A percentile compares a stretch with the other conserved stretches of the same genome.
Conservation (phyloP, 2,329 filamentous ascomycete genomes). For the Cercospora beticola region DNA sequence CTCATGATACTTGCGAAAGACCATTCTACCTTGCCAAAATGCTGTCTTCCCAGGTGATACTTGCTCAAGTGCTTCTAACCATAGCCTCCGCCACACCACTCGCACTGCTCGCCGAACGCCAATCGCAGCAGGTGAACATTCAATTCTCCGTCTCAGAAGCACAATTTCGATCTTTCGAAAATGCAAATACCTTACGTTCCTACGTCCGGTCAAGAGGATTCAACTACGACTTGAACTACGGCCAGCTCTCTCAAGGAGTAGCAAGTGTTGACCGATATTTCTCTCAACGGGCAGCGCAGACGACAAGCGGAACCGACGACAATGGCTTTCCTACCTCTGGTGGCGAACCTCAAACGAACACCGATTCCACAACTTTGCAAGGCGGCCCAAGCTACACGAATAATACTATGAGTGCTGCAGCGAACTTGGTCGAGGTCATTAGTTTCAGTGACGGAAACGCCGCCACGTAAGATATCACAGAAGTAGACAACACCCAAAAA, state of each 20-base stretch:
- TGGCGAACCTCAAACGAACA: conserved; percentile 9
- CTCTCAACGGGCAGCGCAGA: conserved; percentile 10
- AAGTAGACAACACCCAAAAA: neutral
- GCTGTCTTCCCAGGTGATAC: neutral
- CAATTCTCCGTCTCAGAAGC: conserved; percentile 14
- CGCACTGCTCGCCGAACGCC: conserved; percentile 7
- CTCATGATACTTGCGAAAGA: neutral
- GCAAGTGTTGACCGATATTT: conserved; percentile 14
- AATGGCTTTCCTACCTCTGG: conserved; percentile 15
- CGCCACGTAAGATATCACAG: conserved; percentile 7
- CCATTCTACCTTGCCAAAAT: neutral
- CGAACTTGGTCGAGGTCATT: conserved; percentile 11
- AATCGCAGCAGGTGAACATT: conserved; percentile 15
- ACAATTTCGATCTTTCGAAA: conserved; percentile 16
- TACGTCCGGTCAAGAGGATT: conserved; percentile 14
- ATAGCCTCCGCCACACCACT: conserved; percentile 10
- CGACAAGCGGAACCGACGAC: conserved; percentile 2
- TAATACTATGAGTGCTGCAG: conserved; percentile 10
- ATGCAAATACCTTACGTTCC: conserved; percentile 10
- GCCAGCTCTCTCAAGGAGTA: conserved; percentile 14
- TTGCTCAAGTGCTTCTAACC: neutral
- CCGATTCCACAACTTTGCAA: conserved; percentile 11
- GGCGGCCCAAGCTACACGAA: conserved; percentile 20
- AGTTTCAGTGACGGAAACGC: conserved; percentile 18
- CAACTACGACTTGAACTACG: conserved; percentile 18